These are phyloP conservation scores for Pholiota adiposa DNA, from an alignment of 1,284 basidiomycete species.

Conservation along the genomic window DNA sequence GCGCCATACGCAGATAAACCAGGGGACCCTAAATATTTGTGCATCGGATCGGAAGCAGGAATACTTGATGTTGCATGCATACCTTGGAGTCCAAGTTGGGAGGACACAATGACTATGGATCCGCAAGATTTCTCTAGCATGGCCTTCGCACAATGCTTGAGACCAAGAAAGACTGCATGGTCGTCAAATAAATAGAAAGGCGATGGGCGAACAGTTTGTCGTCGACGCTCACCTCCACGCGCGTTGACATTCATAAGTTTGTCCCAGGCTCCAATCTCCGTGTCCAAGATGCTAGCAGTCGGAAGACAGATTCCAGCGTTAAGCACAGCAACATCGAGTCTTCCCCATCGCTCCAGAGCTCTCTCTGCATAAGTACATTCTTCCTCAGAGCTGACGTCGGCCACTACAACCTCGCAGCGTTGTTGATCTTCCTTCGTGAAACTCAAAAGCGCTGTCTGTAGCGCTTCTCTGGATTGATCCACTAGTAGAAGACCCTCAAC, in stretches of 20 bases:
- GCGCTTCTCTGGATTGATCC: background rate
- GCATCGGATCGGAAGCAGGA: too few species aligned
- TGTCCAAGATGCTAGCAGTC: constrained; percentile 1
- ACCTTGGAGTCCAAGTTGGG: constrained; percentile 10
- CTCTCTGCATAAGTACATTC: background rate
- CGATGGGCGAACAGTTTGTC: background rate
- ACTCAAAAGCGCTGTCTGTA: background rate
- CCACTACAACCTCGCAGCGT: background rate
- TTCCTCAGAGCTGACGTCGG: constrained; percentile 2
- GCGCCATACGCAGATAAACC: constrained; percentile 11
- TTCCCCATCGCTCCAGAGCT: constrained; percentile 1
- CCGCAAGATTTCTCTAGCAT: background rate
- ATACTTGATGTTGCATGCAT: background rate
- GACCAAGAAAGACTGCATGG: constrained; percentile 3
- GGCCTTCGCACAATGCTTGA: constrained; percentile 3
- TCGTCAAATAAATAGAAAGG: background rate
- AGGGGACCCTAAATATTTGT: background rate
- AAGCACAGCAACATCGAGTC: constrained; percentile 8
- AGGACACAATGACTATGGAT: constrained; percentile 7
- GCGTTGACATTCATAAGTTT: constrained; percentile 7
- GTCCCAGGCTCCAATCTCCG: constrained; percentile 1
- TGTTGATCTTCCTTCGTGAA: background rate
- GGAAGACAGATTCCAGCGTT: constrained; percentile 10
- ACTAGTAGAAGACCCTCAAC: constrained; percentile 8
- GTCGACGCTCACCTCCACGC: background rate